Percentiles rank a stretch among this genome's conserved stretches.
Conservation (phyloP, 495 filamentous ascomycete genomes). For the Neurospora sp. region DNA sequence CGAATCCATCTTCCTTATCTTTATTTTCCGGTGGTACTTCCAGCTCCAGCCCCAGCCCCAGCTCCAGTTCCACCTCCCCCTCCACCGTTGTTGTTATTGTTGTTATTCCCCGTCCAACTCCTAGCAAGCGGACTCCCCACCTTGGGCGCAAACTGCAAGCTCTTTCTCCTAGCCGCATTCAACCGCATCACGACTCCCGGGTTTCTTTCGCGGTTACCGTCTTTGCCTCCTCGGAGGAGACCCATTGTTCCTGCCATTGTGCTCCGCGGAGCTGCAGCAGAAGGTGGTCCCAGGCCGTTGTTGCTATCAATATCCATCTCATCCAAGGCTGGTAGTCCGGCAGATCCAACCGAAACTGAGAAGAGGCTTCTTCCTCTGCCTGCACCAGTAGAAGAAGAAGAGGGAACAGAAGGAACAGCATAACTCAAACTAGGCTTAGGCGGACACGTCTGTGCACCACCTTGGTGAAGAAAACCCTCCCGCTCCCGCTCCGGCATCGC, state of each 20-base stretch:
- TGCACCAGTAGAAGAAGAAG: too few species aligned
- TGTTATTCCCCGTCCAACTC: slow-evolving; percentile 21
- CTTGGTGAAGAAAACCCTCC: neutral
- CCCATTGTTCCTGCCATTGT: slow-evolving; percentile 4
- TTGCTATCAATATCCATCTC: too few species aligned
- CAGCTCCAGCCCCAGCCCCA: neutral
- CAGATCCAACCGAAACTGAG: too few species aligned
- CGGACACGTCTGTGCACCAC: slow-evolving; percentile 46
- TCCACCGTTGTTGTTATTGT: neutral
- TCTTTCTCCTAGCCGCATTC: slow-evolving; percentile 69
- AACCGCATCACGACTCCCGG: slow-evolving; percentile 51
- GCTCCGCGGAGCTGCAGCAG: too few species aligned
- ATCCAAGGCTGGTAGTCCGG: too few species aligned
- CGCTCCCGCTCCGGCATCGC: slow-evolving; percentile 51
- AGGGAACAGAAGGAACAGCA: neutral
- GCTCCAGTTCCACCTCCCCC: neutral
- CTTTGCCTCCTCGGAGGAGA: slow-evolving; percentile 13
- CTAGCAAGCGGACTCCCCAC: slow-evolving; percentile 64
- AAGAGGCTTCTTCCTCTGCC: too few species aligned
- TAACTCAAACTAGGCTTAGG: slow-evolving; percentile 40
- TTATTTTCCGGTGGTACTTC: neutral
- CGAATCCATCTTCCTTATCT: neutral
- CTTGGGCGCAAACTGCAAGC: slow-evolving; percentile 69
- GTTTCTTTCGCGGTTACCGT: slow-evolving; percentile 25
- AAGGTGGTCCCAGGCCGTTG: too few species aligned